Percentiles rank a stretch among this genome's conserved stretches.
phyloP scores from a whole-genome alignment of 306 rosid species.

The Acacia confusa region DNA sequence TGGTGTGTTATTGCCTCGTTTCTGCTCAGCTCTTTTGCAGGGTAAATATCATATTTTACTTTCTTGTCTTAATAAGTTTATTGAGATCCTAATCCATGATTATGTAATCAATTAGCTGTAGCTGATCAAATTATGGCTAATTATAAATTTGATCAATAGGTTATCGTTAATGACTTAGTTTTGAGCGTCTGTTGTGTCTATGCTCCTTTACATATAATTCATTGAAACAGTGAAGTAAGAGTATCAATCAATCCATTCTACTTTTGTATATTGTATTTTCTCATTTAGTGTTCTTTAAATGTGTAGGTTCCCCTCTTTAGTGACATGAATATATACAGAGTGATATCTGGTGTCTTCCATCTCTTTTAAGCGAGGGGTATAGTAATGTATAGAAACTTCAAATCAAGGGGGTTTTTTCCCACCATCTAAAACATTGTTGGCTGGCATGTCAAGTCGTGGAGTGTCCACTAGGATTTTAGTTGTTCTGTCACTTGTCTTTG shows the following conservation, averaged over 20 bases:
- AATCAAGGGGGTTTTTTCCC: neutral
- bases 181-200: neutral
- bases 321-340: neutral
- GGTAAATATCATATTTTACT: slow-evolving; percentile 44
- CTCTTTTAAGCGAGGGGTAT: neutral
- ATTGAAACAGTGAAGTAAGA: neutral
- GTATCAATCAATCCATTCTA: neutral
- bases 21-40: slow-evolving; percentile 63
- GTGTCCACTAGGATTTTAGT: neutral
- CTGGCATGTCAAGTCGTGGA: neutral
- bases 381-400: neutral
- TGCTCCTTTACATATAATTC: neutral
- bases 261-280: neutral
- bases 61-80: neutral
- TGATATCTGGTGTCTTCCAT: neutral
- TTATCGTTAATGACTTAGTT: neutral
- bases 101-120: neutral
- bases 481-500: neutral
- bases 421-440: neutral
- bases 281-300: neutral
- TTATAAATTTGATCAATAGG: neutral
- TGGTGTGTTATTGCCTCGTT: slow-evolving; percentile 72
- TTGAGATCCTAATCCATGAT: neutral
- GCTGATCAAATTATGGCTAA: neutral
- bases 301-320: neutral